Evolutionary conservation across 1,284 basidiomycete species (phyloP).

Genomic region (Ganoderma sp.): DNA sequence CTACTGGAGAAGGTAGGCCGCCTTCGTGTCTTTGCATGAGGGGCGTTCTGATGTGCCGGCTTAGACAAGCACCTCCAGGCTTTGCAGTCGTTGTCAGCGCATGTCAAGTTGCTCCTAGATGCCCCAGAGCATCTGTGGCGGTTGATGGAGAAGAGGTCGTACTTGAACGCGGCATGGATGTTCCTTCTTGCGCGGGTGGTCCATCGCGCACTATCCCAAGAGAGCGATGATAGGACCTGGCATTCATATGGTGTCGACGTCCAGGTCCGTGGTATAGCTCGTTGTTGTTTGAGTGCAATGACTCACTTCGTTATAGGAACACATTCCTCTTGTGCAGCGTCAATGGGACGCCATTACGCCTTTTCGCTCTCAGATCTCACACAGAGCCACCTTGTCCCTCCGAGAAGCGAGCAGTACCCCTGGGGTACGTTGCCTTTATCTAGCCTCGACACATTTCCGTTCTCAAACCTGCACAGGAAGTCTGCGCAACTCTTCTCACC

Average conservation of each 20-base stretch:
- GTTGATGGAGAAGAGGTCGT: conserved; percentile 78
- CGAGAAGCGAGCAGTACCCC: conserved; percentile 51
- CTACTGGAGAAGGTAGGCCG: conserved; percentile 48
- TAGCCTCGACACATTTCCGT: too few species aligned
- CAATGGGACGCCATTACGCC: conserved; percentile 90
- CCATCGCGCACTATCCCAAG: conserved; percentile 66
- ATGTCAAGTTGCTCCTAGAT: conserved; percentile 87
- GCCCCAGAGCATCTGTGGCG: conserved; percentile 90
- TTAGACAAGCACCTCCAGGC: conserved; percentile 71
- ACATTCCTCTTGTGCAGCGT: conserved; percentile 83
- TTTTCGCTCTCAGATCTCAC: conserved; percentile 84
- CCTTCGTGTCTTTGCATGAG: neutral
- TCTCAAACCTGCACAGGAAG: conserved; percentile 52
- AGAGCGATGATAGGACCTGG: conserved; percentile 58
- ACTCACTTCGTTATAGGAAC: conserved; percentile 51
- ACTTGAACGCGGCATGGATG: conserved; percentile 83
- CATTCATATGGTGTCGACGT: conserved; percentile 66
- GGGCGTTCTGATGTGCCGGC: conserved; percentile 13
- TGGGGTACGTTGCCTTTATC: conserved; percentile 15
- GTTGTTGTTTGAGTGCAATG: neutral
- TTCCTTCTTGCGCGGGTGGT: conserved; percentile 87
- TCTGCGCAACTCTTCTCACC: conserved; percentile 77
- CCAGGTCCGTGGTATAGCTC: conserved; percentile 48
- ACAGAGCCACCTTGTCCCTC: conserved; percentile 78
- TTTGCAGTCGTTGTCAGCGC: conserved; percentile 80